Percentiles rank a stretch among this genome's conserved stretches.
Conservation (phyloP, 2,329 filamentous ascomycete species). For the Paecilomyces fulvus region DNA sequence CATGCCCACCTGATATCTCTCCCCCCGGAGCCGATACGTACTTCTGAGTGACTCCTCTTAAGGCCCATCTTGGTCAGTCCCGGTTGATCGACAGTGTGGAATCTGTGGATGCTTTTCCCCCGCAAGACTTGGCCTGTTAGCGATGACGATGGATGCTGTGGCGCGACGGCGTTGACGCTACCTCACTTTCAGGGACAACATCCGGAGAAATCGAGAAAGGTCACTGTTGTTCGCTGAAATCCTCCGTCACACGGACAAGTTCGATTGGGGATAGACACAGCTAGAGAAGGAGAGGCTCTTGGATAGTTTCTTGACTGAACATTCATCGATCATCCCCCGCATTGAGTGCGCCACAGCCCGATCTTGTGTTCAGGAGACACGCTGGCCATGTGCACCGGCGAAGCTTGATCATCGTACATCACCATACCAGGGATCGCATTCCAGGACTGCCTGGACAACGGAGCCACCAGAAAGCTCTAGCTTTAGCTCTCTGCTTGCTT, state of each 20-base stretch:
- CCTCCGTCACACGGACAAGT: background rate
- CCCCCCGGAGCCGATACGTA: background rate
- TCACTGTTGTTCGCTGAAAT: background rate
- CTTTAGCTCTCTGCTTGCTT: background rate
- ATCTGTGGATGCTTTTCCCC: background rate
- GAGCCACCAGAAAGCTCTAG: background rate
- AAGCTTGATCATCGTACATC: background rate
- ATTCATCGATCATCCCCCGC: background rate
- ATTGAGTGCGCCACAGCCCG: background rate
- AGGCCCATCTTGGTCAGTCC: background rate
- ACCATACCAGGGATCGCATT: background rate
- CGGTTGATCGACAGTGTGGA: background rate
- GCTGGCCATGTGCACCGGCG: background rate
- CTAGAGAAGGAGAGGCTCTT: background rate
- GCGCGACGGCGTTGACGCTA: background rate
- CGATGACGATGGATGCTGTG: background rate
- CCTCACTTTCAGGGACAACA: background rate
- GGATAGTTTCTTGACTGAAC: background rate
- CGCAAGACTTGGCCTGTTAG: background rate
- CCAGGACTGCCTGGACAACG: background rate
- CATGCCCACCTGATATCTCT: background rate
- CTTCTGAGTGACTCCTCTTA: background rate
- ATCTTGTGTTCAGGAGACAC: background rate
- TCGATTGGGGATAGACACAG: background rate
- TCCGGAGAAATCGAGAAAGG: background rate